Conservation (phyloP, 1,284 basidiomycete genomes). For the Fomitiporia mediterranea region DNA sequence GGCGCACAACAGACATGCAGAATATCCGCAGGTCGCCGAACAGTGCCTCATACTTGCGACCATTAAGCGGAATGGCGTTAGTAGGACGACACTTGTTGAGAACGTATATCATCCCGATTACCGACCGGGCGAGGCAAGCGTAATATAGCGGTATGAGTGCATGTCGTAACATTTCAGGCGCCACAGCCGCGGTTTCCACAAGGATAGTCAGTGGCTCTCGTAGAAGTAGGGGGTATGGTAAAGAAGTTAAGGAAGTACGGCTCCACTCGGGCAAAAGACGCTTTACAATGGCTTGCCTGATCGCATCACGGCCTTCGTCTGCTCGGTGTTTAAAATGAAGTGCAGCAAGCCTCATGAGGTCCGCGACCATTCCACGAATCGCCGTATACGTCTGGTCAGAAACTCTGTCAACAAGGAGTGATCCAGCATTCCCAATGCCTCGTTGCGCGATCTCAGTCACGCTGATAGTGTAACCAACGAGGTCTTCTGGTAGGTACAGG, state of each 20-base stretch:
- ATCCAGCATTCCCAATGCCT: slow-evolving; percentile 49
- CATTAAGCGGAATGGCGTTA: slow-evolving; percentile 38
- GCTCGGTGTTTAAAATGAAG: slow-evolving; percentile 62
- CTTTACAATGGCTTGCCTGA: slow-evolving; percentile 83
- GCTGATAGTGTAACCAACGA: slow-evolving; percentile 85
- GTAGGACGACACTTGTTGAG: slow-evolving; percentile 64
- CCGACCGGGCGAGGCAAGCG: slow-evolving; percentile 78
- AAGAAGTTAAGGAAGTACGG: slow-evolving; percentile 67
- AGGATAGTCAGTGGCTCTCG: slow-evolving; percentile 86
- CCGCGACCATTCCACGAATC: slow-evolving; percentile 70
- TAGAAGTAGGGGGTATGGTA: slow-evolving; percentile 75
- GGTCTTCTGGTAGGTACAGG: slow-evolving; percentile 84
- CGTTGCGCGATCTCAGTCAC: slow-evolving; percentile 80
- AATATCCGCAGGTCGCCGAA: slow-evolving; percentile 83
- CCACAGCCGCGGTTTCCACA: slow-evolving; percentile 83
- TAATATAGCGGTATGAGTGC: slow-evolving; percentile 85
- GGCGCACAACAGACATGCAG: slow-evolving; percentile 77
- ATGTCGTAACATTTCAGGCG: slow-evolving; percentile 83
- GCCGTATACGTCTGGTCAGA: slow-evolving; percentile 75
- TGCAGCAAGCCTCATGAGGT: slow-evolving; percentile 63
- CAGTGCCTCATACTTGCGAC: slow-evolving; percentile 53
- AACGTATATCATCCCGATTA: slow-evolving; percentile 77
- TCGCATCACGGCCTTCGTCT: slow-evolving; percentile 66
- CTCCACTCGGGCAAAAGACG: slow-evolving; percentile 88
- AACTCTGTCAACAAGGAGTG: slow-evolving; percentile 65